These are phyloP conservation scores for Leccinum pachyderme DNA, from an alignment of 1,284 basidiomycete species.

Conservation along the genomic window DNA sequence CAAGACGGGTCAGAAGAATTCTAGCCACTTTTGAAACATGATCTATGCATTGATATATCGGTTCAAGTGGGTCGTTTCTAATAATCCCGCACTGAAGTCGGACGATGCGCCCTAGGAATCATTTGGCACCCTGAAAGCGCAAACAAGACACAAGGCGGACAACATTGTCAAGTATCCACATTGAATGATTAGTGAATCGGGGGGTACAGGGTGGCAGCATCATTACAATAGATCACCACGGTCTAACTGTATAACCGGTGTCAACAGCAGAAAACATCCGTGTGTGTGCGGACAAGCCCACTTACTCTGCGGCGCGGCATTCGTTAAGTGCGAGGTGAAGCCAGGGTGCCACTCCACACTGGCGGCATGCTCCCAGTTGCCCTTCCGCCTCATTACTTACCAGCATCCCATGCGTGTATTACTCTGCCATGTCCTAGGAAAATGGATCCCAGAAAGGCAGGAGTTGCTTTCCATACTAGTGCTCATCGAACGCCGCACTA, in stretches of 20 bases:
- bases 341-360: not conserved
- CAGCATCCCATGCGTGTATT: constrained; percentile 49
- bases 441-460: constrained; percentile 47
- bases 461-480: constrained; percentile 57
- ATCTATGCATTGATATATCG: constrained; percentile 1
- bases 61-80: constrained; percentile 1
- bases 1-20: not conserved
- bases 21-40: constrained; percentile 1
- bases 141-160: constrained; percentile 4
- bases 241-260: constrained; percentile 8
- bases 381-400: not conserved
- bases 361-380: not conserved
- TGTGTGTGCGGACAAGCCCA: not conserved
- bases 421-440: constrained; percentile 52
- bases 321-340: not conserved
- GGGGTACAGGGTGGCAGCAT: constrained; percentile 18
- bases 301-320: constrained; percentile 2
- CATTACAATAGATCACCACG: constrained; percentile 2
- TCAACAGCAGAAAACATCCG: constrained; percentile 10
- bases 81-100: constrained; percentile 1
- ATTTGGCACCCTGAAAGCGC: constrained; percentile 2
- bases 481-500: constrained; percentile 59
- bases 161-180: constrained; percentile 4
- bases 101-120: not conserved
- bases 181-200: constrained; percentile 3